Evolutionary conservation across 2,329 filamentous ascomycete genomes (phyloP).

Genomic region (Phialophora chinensis): DNA sequence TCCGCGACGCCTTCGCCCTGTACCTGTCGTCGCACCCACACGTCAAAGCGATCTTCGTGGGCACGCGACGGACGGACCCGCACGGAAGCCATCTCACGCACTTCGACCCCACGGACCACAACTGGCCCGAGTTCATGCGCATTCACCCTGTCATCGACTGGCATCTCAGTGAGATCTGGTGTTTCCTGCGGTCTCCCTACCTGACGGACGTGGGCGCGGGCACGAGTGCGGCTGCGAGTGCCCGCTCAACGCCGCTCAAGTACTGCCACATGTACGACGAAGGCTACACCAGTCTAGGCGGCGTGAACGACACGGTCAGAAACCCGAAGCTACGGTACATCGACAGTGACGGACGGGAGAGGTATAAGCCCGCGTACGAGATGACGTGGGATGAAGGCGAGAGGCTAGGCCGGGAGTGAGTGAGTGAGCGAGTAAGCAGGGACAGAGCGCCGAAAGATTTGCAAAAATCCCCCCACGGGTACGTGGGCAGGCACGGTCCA

Average conservation of each 20-base stretch:
- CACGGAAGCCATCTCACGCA: slow-evolving; percentile 78
- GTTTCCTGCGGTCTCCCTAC: slow-evolving; percentile 68
- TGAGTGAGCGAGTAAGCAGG: neutral
- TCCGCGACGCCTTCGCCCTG: slow-evolving; percentile 78
- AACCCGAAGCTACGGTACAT: slow-evolving; percentile 73
- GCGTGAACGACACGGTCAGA: slow-evolving; percentile 83
- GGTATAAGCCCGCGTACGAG: slow-evolving; percentile 76
- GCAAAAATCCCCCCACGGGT: no score
- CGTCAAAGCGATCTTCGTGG: slow-evolving; percentile 82
- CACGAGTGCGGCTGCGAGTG: neutral
- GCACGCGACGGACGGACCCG: slow-evolving; percentile 88
- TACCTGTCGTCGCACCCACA: slow-evolving; percentile 64
- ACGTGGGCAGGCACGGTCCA: neutral
- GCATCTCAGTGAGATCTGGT: slow-evolving; percentile 96
- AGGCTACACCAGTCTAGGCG: slow-evolving; percentile 92
- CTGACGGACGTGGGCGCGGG: slow-evolving; percentile 57
- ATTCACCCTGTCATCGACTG: slow-evolving; percentile 96
- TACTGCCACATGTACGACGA: slow-evolving; percentile 88
- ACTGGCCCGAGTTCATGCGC: slow-evolving; percentile 91
- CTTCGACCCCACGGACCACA: slow-evolving; percentile 86
- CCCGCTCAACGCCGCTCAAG: slow-evolving; percentile 55
- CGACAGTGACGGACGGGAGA: slow-evolving; percentile 42
- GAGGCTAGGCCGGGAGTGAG: slow-evolving; percentile 71
- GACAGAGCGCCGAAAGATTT: no score
- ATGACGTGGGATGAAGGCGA: slow-evolving; percentile 77